A percentile compares a stretch with the other conserved stretches of the same genome.
These are phyloP conservation scores for Flagelloscypha sp. DNA, from an alignment of 768 basidiomycete genomes.

Conservation along the genomic window DNA sequence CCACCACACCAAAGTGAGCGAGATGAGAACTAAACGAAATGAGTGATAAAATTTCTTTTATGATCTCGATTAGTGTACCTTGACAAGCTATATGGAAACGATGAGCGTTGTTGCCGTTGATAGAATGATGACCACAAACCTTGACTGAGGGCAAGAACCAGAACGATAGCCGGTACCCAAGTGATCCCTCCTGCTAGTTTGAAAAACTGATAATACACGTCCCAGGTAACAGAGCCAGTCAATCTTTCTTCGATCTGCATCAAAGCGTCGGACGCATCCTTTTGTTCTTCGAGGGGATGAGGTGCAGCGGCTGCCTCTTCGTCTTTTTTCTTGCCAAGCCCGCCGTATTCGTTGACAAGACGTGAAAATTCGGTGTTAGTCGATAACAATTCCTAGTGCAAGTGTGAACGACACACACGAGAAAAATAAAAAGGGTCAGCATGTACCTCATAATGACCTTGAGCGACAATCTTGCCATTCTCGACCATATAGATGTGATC, in stretches of 20 bases:
- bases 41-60: too few relatives aligned
- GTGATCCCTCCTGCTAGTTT: constrained; percentile 18
- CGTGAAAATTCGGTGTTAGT: constrained; percentile 35
- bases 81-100: constrained; percentile 1
- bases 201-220: constrained; percentile 22
- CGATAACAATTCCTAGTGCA: constrained; percentile 33
- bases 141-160: constrained; percentile 52
- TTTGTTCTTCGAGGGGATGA: constrained; percentile 21
- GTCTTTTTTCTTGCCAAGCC: constrained; percentile 27
- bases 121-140: constrained; percentile 34
- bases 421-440: too few relatives aligned
- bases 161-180: constrained; percentile 33
- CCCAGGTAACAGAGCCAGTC: constrained; percentile 22
- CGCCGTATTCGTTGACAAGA: constrained; percentile 51
- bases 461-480: constrained; percentile 47
- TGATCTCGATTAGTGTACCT: too few relatives aligned
- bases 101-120: not conserved
- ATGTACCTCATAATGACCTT: constrained; percentile 54
- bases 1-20: constrained; percentile 71
- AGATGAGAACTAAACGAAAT: constrained; percentile 52
- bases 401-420: too few relatives aligned
- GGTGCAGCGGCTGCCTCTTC: constrained; percentile 21
- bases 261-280: constrained; percentile 2
- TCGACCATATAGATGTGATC: constrained; percentile 62
- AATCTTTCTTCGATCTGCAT: constrained; percentile 28